These are phyloP conservation scores for Penicillium freii DNA, from an alignment of 2,329 filamentous ascomycete genomes.

Conservation along the genomic window DNA sequence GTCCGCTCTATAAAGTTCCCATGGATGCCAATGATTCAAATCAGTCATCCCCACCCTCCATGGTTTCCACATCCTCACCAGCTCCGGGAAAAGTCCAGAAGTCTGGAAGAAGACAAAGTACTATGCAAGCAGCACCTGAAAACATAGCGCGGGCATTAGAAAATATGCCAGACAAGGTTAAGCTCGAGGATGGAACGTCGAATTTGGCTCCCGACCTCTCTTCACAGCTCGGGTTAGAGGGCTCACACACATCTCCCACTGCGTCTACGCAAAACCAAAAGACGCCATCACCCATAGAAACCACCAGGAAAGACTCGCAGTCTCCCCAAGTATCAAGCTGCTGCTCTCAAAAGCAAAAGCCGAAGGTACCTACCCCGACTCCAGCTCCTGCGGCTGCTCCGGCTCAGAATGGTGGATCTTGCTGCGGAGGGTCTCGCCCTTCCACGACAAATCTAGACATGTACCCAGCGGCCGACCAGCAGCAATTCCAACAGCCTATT, in stretches of 20 bases:
- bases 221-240: constrained; percentile 8
- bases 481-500: constrained; percentile 9
- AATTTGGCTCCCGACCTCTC: constrained; percentile 13
- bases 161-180: constrained; percentile 27
- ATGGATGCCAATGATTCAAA: constrained; percentile 14
- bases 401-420: constrained; percentile 25
- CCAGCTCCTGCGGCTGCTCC: neutral
- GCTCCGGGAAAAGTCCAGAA: constrained; percentile 39
- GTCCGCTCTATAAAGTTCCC: constrained; percentile 42
- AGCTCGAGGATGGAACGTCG: constrained; percentile 19
- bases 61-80: constrained; percentile 24
- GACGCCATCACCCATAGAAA: neutral
- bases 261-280: neutral
- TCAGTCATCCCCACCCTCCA: constrained; percentile 15
- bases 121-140: constrained; percentile 34
- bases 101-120: constrained; percentile 32
- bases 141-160: constrained; percentile 36
- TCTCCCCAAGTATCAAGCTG: constrained; percentile 21
- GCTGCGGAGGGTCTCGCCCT: constrained; percentile 24
- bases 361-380: constrained; percentile 5
- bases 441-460: neutral
- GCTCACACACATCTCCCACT: neutral
- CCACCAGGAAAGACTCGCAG: neutral
- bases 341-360: constrained; percentile 24
- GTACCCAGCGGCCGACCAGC: neutral